phyloP scores from a whole-genome alignment of 1,284 basidiomycete species.

The Singerocomus inundabilis region DNA sequence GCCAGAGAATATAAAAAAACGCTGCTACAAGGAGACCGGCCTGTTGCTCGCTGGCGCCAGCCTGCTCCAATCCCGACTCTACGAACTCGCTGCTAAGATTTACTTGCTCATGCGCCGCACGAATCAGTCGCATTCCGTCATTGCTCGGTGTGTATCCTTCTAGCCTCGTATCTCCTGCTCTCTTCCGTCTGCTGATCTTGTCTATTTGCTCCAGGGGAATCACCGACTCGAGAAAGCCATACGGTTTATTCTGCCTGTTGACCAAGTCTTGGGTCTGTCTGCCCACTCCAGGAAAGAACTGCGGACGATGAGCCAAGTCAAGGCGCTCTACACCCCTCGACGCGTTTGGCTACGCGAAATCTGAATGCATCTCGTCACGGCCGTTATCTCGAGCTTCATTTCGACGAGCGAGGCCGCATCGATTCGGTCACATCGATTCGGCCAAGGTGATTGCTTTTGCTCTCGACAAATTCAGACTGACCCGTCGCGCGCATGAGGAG shows the following conservation, averaged over 20 bases:
- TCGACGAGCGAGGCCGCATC: constrained; percentile 75
- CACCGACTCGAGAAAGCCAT: constrained; percentile 86
- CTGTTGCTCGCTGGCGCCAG: constrained; percentile 56
- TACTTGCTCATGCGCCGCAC: constrained; percentile 82
- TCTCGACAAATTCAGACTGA: constrained; percentile 84
- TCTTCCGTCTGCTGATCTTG: constrained; percentile 5
- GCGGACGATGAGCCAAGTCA: constrained; percentile 77
- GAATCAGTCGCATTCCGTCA: constrained; percentile 73
- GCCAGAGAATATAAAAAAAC: constrained; percentile 81
- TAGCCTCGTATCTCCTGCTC: background rate
- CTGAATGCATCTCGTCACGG: constrained; percentile 86
- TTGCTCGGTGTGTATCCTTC: constrained; percentile 69
- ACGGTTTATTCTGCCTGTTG: too few relatives aligned
- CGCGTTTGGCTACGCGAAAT: constrained; percentile 87
- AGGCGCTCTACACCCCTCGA: constrained; percentile 78
- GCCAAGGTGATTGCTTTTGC: constrained; percentile 83
- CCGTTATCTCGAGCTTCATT: constrained; percentile 89
- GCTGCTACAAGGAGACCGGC: constrained; percentile 73
- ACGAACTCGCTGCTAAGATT: constrained; percentile 80
- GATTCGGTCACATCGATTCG: too few relatives aligned
- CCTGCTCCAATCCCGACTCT: constrained; percentile 79
- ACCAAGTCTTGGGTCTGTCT: too few relatives aligned
- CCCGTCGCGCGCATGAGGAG: constrained; percentile 77
- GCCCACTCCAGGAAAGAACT: constrained; percentile 75
- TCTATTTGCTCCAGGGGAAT: constrained; percentile 60